Evolutionary conservation across 2,329 filamentous ascomycete genomes (phyloP).

Genomic region (Penicillium aurantiogriseum): DNA sequence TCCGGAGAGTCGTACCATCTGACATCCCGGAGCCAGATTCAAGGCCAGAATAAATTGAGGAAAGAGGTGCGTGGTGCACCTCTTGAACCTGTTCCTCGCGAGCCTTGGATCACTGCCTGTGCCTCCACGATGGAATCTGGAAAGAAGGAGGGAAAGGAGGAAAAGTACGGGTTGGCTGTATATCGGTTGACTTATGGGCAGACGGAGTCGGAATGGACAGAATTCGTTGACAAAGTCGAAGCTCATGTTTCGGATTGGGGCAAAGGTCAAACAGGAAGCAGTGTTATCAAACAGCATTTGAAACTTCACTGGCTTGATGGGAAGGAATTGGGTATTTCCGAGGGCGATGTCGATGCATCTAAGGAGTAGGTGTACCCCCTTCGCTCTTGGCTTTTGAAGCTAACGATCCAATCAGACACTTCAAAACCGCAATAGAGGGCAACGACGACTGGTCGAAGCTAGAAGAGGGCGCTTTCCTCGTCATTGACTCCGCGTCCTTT

Average conservation of each 20-base stretch:
- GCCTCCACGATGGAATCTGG: not conserved
- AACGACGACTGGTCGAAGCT: not conserved
- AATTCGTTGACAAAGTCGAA: conserved; percentile 23
- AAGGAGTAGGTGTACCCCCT: conserved; percentile 1
- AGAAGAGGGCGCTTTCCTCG: conserved; percentile 13
- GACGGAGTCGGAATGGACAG: conserved; percentile 22
- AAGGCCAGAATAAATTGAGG: conserved; percentile 14
- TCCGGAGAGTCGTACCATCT: not conserved
- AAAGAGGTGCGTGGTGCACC: conserved; percentile 13
- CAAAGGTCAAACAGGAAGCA: conserved; percentile 17
- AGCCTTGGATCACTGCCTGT: conserved; percentile 20
- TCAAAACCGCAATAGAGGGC: not conserved
- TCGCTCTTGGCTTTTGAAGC: not conserved
- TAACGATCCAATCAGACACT: conserved; percentile 12
- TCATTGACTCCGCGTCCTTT: conserved; percentile 17
- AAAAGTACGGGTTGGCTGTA: conserved; percentile 18
- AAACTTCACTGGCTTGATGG: conserved; percentile 31
- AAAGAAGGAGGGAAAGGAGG: not conserved
- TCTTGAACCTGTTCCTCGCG: conserved; percentile 10
- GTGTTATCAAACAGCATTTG: conserved; percentile 20
- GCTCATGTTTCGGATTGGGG: conserved; percentile 27
- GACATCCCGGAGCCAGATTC: not conserved
- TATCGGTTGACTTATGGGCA: conserved; percentile 27
- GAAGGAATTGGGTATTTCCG: conserved; percentile 17
- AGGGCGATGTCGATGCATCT: conserved; percentile 16